Conservation (phyloP, 1,139 yeast species). For the Blastobotrys persicus region DNA sequence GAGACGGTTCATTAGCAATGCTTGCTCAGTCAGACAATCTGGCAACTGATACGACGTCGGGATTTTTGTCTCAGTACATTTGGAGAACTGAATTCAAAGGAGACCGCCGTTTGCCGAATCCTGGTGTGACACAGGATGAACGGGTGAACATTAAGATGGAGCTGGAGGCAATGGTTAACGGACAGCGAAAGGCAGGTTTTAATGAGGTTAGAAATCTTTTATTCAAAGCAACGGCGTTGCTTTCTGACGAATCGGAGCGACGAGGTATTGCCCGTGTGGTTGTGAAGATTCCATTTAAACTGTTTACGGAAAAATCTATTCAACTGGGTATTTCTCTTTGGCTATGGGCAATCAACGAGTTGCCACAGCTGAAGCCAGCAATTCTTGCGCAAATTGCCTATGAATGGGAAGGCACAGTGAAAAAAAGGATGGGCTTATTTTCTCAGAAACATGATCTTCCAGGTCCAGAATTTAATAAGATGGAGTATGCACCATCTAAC, state of each 20-base stretch:
- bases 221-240: conserved; percentile 30
- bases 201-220: conserved; percentile 32
- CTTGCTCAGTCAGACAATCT: conserved; percentile 24
- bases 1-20: conserved; percentile 45
- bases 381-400: conserved; percentile 66
- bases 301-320: conserved; percentile 60
- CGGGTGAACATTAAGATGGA: conserved; percentile 19
- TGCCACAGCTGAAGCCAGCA: conserved; percentile 54
- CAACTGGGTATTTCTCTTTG: conserved; percentile 72
- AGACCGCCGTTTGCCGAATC: conserved; percentile 36
- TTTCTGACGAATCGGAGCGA: conserved; percentile 26
- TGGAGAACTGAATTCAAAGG: conserved; percentile 49
- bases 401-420: conserved; percentile 67
- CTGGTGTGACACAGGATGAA: conserved; percentile 32
- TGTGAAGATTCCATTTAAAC: conserved; percentile 69
- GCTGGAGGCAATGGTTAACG: conserved; percentile 20
- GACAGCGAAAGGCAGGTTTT: conserved; percentile 13
- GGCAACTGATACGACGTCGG: conserved; percentile 60
- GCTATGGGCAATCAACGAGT: conserved; percentile 76
- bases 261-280: conserved; percentile 27
- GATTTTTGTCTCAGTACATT: conserved; percentile 72
- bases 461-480: conserved; percentile 62
- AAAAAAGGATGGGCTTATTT: conserved; percentile 61
- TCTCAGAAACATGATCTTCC: conserved; percentile 56
- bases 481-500: conserved; percentile 91